Percentiles rank a stretch among this genome's conserved stretches.
Evolutionary conservation across 2,329 filamentous ascomycete genomes (phyloP).

Genomic region (Trichothecium roseum): DNA sequence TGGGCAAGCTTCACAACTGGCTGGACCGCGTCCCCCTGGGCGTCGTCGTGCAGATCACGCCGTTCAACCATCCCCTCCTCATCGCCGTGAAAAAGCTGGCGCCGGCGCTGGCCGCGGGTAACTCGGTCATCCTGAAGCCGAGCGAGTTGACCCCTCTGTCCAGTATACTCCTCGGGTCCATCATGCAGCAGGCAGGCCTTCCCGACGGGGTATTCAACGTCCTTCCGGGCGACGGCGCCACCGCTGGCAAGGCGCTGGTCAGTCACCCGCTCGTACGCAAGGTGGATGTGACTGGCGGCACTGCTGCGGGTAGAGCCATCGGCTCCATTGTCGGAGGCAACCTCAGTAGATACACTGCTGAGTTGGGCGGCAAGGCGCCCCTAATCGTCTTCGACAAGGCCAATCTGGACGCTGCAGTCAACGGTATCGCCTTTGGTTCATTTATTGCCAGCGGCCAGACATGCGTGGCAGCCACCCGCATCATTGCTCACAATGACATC

Average conservation of each 20-base stretch:
- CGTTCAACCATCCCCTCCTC: conserved; percentile 54
- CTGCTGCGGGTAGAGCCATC: conserved; percentile 56
- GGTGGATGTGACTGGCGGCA: conserved; percentile 69
- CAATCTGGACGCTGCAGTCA: conserved; percentile 57
- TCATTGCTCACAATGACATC: conserved; percentile 79
- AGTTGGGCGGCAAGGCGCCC: conserved; percentile 63
- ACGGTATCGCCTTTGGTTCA: conserved; percentile 86
- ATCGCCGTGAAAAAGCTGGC: conserved; percentile 88
- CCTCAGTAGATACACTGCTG: conserved; percentile 59
- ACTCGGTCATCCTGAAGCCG: conserved; percentile 86
- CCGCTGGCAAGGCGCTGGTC: conserved; percentile 53
- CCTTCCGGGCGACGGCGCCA: conserved; percentile 76
- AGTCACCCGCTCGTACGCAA: conserved; percentile 46
- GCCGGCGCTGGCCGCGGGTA: conserved; percentile 81
- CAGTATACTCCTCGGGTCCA: conserved; percentile 70
- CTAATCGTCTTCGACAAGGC: conserved; percentile 57
- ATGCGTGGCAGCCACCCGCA: conserved; percentile 83
- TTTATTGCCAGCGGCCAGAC: conserved; percentile 96
- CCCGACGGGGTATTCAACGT: conserved; percentile 79
- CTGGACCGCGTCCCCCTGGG: conserved; percentile 44
- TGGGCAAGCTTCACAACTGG: conserved; percentile 48
- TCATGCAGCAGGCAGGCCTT: conserved; percentile 72
- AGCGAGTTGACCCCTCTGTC: conserved; percentile 91
- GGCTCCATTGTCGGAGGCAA: conserved; percentile 56
- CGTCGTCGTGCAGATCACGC: conserved; percentile 45